A percentile compares a stretch with the other conserved stretches of the same genome.
phyloP scores from a whole-genome alignment of 164 flowering plant species.

The Sedum album region DNA sequence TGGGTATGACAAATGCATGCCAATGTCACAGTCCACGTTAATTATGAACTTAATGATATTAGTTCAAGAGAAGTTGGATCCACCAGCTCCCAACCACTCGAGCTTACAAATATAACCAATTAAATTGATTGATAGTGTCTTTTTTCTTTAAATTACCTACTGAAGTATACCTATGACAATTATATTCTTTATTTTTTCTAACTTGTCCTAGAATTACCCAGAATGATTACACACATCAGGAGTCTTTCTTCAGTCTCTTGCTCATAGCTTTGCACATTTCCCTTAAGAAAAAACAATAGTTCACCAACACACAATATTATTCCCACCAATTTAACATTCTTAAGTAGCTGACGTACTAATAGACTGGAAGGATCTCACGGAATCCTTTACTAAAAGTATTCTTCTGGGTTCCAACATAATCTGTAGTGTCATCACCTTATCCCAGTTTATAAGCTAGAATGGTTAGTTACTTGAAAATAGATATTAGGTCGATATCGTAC shows the following conservation, averaged over 20 bases:
- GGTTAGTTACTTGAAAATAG: background rate
- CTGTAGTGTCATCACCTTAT: background rate
- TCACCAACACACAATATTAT: background rate
- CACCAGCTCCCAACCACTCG: constrained; percentile 5
- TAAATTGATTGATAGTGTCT: background rate
- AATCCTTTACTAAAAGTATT: background rate
- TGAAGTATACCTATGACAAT: background rate
- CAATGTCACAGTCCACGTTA: background rate
- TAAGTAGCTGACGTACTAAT: background rate
- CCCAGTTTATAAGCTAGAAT: background rate
- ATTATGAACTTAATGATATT: background rate
- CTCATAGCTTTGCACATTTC: background rate
- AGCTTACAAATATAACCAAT: background rate
- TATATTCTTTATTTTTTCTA: background rate
- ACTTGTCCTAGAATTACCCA: background rate
- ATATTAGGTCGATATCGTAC: background rate
- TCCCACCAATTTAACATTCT: constrained; percentile 3
- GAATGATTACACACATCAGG: background rate
- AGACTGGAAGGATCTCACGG: background rate
- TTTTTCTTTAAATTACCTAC: background rate
- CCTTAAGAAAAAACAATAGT: background rate
- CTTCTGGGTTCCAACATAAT: constrained; percentile 1
- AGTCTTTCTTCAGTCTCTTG: background rate
- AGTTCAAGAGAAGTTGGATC: background rate
- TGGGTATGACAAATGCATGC: constrained; percentile 6